phyloP scores from a whole-genome alignment of 2,329 filamentous ascomycete species.

The Penicillium italicum region DNA sequence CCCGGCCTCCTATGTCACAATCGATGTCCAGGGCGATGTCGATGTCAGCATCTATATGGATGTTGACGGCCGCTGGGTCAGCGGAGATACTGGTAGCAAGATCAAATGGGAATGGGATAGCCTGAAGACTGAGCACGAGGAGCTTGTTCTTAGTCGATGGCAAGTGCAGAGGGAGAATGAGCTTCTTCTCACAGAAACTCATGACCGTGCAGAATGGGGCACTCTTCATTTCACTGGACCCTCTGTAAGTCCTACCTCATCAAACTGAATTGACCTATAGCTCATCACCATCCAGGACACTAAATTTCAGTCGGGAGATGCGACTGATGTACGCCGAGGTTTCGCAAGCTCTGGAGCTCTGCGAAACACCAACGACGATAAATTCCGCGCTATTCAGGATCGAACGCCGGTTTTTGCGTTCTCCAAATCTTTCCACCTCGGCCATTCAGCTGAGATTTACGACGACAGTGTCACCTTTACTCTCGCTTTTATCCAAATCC shows the following conservation, averaged over 20 bases:
- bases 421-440: slow-evolving; percentile 59
- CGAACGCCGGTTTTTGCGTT: slow-evolving; percentile 81
- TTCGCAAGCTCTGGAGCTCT: slow-evolving; percentile 68
- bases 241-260: slow-evolving; percentile 36
- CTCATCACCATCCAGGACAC: slow-evolving; percentile 46
- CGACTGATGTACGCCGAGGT: slow-evolving; percentile 60
- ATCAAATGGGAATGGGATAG: slow-evolving; percentile 67
- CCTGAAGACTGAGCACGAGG: slow-evolving; percentile 38
- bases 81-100: slow-evolving; percentile 64
- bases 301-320: slow-evolving; percentile 67
- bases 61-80: slow-evolving; percentile 76
- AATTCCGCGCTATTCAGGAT: slow-evolving; percentile 68
- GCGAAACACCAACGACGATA: slow-evolving; percentile 62
- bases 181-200: slow-evolving; percentile 68
- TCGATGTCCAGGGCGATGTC: slow-evolving; percentile 64
- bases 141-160: slow-evolving; percentile 44
- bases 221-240: slow-evolving; percentile 73
- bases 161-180: slow-evolving; percentile 48
- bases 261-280: neutral
- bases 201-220: slow-evolving; percentile 80
- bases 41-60: slow-evolving; percentile 63
- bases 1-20: slow-evolving; percentile 74
- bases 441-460: slow-evolving; percentile 28
- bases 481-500: slow-evolving; percentile 71
- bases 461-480: slow-evolving; percentile 68